Base-by-base conservation (phyloP, 495 filamentous ascomycete species). In the Lophiostoma macrostomum region DNA sequence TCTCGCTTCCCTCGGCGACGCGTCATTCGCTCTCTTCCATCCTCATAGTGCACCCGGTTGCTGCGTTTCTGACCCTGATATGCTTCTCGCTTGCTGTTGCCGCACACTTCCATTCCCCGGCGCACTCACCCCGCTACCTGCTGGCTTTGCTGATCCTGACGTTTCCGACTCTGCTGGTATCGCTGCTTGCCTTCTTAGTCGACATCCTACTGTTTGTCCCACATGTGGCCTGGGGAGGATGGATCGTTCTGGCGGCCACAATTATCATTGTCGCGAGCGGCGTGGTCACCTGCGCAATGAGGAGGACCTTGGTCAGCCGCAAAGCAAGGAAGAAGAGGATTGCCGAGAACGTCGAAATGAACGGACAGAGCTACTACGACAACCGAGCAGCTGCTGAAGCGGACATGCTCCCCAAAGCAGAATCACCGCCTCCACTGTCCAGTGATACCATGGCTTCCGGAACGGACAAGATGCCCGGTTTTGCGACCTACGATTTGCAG, bases 141-240 rank as follows among this genome's bases (percentile, higher is more conserved):
- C 79, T 97, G 7, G 77, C 79, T 16, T 71, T 98, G 8, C 80
- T 97, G 42, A 90, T 97, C 41, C 76, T 96, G 44, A 83, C 85
- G 28, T 79, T 97, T 47, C 79, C 94, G 35, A 91, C 90, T 4
- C 80, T 96, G 27, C 73, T 98, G 31, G 81, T 91, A 50, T 82
- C 88, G 20, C 77, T 97, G 8, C 74, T 97, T 20, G 86, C 90
- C 18, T 97, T 98, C 71, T 74, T 98, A 44, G 83, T 96, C 53
- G 93, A 98, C 68, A 87, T 98, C n/a, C 71, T 98, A 28, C 79
- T 98, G 14, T 98, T 98, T 65, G 87, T 96, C 20, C 93, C 93
- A 28, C 93, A 97, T 71, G 67, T 96, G 69, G 77, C 82, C 63
- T 97, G 91, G 90, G 93, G 88, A 57, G 91, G 91, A 53, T 98